phyloP scores from a whole-genome alignment of 2,329 filamentous ascomycete genomes.

The Arachnomyces sp. region DNA sequence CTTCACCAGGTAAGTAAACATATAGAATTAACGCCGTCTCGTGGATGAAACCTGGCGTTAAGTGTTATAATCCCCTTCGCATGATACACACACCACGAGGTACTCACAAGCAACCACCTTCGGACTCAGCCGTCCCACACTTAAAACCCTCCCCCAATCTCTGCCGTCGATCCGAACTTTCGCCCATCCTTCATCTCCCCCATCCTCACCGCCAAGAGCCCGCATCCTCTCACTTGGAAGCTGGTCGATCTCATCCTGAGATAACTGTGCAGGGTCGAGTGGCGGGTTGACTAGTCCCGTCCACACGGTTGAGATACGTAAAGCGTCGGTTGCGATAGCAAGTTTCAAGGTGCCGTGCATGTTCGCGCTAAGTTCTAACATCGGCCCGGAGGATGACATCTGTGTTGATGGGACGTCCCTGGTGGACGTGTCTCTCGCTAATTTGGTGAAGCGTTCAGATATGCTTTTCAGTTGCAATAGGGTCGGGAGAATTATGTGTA shows the following conservation, averaged over 20 bases:
- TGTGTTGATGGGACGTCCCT: constrained; percentile 18
- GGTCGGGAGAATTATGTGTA: constrained; percentile 84
- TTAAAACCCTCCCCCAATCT: constrained; percentile 92
- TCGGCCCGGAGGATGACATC: constrained; percentile 41
- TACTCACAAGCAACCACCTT: constrained; percentile 79
- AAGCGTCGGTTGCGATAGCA: constrained; percentile 71
- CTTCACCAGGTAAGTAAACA: constrained; percentile 38
- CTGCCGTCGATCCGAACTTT: constrained; percentile 84
- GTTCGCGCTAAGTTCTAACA: constrained; percentile 82
- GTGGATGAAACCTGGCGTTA: constrained; percentile 33
- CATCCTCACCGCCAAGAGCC: constrained; percentile 45
- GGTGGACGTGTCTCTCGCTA: constrained; percentile 48
- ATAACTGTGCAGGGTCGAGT: constrained; percentile 69
- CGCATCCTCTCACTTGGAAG: constrained; percentile 77
- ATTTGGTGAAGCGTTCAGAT: constrained; percentile 87
- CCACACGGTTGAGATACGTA: constrained; percentile 83
- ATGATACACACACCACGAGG: constrained; percentile 8
- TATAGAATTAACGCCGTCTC: constrained; percentile 40
- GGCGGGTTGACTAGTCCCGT: constrained; percentile 78
- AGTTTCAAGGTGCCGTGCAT: constrained; percentile 85
- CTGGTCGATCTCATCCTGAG: constrained; percentile 57
- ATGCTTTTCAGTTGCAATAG: constrained; percentile 86
- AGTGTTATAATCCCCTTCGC: background rate
- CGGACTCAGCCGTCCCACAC: constrained; percentile 80
- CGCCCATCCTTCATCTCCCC: constrained; percentile 74